These are phyloP conservation scores for Powellomyces hirtus DNA, from an alignment of 192 early-diverging fungal genomes.

Conservation along the genomic window DNA sequence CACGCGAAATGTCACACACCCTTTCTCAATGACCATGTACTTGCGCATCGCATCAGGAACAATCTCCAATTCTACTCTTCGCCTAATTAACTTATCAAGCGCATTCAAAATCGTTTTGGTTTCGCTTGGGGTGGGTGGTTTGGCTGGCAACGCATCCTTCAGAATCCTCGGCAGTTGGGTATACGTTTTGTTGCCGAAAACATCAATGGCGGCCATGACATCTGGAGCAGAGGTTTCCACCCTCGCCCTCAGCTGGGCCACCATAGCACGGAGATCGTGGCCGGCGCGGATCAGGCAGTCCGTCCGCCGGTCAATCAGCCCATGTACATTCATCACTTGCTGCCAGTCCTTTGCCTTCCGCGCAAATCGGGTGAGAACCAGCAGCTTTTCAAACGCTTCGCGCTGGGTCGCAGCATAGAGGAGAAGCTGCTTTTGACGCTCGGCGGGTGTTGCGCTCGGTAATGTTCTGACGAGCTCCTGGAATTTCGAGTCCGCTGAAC, in stretches of 20 bases:
- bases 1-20: constrained; percentile 10
- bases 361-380: constrained; percentile 2
- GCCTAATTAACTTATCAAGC: constrained; percentile 15
- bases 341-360: constrained; percentile 16
- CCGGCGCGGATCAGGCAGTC: constrained; percentile 2
- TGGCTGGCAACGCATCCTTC: constrained; percentile 2
- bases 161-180: constrained; percentile 1
- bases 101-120: not conserved
- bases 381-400: constrained; percentile 5
- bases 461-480: constrained; percentile 7
- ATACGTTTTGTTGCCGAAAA: constrained; percentile 1
- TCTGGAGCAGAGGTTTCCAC: constrained; percentile 19
- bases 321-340: constrained; percentile 18
- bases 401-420: constrained; percentile 4
- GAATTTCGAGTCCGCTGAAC: constrained; percentile 1
- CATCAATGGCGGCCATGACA: constrained; percentile 8
- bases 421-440: constrained; percentile 6
- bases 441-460: not conserved
- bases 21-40: constrained; percentile 10
- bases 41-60: constrained; percentile 21
- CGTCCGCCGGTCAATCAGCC: constrained; percentile 10
- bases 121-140: not conserved
- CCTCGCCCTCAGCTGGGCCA: not conserved
- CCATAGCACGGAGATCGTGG: not conserved
- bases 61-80: constrained; percentile 20